Conservation (phyloP, 441 rosid species). For the Pelargonium cotyledonis region DNA sequence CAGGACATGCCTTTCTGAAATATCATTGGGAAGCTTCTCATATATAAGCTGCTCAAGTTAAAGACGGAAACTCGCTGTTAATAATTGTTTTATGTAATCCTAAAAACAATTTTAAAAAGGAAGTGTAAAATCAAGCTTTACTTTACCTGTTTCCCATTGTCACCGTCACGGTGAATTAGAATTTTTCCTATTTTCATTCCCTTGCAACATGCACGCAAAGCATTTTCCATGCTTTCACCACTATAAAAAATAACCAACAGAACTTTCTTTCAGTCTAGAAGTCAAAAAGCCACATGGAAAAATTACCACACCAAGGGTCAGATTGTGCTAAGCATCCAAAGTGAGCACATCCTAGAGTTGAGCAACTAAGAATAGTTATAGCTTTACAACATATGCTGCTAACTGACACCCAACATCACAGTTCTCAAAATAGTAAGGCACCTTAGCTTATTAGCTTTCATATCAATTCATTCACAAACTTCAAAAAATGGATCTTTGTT, state of each 20-base stretch:
- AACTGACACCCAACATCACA: not conserved
- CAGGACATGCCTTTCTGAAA: conserved; percentile 87
- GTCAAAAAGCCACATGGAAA: conserved; percentile 4
- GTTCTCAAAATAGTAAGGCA: not conserved
- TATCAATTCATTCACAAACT: not conserved
- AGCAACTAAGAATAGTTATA: conserved; percentile 6
- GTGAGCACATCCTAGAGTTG: conserved; percentile 10
- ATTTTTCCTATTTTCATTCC: conserved; percentile 95
- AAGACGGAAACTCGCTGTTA: too few relatives aligned
- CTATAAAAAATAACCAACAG: conserved; percentile 25
- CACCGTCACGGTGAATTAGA: conserved; percentile 90
- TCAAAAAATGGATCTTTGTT: not conserved
- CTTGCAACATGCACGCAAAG: conserved; percentile 92
- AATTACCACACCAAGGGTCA: conserved; percentile 18
- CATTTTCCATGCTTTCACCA: conserved; percentile 99
- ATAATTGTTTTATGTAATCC: too few relatives aligned
- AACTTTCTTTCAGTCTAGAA: conserved; percentile 11
- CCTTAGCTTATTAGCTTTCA: not conserved
- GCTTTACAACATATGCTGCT: conserved; percentile 5
- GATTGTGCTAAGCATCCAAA: conserved; percentile 18
- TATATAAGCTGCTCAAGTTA: conserved; percentile 72
- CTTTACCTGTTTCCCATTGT: conserved; percentile 81
- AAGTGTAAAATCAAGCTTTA: too few relatives aligned
- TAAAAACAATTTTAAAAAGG: too few relatives aligned
- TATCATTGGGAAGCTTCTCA: conserved; percentile 97